Percentiles rank a stretch among this genome's conserved stretches.
phyloP scores from a whole-genome alignment of 139 green algal species.

The Diplosphaera chodatii region DNA sequence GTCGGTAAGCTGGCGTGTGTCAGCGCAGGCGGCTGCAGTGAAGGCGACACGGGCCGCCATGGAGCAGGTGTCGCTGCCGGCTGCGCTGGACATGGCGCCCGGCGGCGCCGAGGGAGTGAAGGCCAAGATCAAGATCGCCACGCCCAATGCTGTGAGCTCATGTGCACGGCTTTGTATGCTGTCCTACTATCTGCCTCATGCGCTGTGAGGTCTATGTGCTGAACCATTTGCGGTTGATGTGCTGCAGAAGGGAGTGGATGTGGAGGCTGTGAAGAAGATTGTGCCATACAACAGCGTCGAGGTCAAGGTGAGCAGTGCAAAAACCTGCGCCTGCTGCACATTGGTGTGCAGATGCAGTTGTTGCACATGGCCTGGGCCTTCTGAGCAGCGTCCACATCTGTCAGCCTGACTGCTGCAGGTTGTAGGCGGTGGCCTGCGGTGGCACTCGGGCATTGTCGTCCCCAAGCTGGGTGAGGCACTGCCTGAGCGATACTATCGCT shows the following conservation, averaged over 20 bases:
- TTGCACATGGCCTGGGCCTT: no score
- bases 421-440: not conserved
- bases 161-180: no score
- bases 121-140: not conserved
- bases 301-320: not conserved
- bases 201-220: no score
- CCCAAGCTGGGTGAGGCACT: not conserved
- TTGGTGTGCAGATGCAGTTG: no score
- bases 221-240: not conserved
- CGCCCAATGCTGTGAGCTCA: not conserved
- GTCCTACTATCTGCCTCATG: no score
- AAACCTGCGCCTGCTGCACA: no score
- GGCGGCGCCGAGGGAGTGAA: not conserved
- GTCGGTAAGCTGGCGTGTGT: no score
- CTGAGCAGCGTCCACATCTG: no score
- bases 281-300: not conserved
- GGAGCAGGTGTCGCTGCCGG: not conserved
- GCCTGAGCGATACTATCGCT: not conserved
- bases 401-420: not conserved
- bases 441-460: not conserved
- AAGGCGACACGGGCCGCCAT: not conserved
- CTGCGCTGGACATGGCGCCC: not conserved
- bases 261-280: not conserved
- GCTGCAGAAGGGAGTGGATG: not conserved
- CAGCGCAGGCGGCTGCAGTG: not conserved